Percentiles rank a stretch among this genome's conserved stretches.
phyloP scores from a whole-genome alignment of 768 basidiomycete genomes.

The Naganishia friedmannii region DNA sequence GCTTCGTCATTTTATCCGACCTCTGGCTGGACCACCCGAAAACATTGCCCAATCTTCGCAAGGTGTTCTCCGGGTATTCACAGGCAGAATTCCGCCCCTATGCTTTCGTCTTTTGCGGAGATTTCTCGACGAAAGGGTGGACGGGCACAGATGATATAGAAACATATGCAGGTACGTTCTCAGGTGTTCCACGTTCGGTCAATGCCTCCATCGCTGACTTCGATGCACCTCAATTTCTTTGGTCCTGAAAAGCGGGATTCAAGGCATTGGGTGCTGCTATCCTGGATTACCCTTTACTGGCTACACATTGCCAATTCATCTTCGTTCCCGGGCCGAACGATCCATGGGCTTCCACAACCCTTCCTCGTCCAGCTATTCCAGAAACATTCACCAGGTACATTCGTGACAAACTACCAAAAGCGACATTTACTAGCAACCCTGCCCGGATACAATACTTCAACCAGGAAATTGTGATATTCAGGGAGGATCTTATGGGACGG shows the following conservation, averaged over 20 bases:
- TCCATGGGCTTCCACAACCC: slow-evolving; percentile 68
- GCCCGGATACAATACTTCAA: slow-evolving; percentile 92
- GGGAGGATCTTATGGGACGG: slow-evolving; percentile 87
- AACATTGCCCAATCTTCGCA: slow-evolving; percentile 72
- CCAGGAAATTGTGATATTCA: slow-evolving; percentile 89
- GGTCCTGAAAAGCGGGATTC: slow-evolving; percentile 57
- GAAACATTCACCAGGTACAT: slow-evolving; percentile 70
- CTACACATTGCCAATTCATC: slow-evolving; percentile 78
- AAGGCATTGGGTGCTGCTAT: slow-evolving; percentile 82
- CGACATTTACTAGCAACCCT: slow-evolving; percentile 82
- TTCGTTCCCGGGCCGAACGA: slow-evolving; percentile 93
- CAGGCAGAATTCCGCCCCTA: slow-evolving; percentile 89
- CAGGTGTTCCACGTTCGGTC: not conserved
- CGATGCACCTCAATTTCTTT: not conserved
- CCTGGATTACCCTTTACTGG: slow-evolving; percentile 71
- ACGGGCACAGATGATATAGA: slow-evolving; percentile 69
- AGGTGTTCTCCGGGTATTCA: slow-evolving; percentile 68
- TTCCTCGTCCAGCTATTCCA: slow-evolving; percentile 79
- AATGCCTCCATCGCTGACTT: not conserved
- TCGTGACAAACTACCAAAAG: slow-evolving; percentile 69
- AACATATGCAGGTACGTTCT: slow-evolving; percentile 71
- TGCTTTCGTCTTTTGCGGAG: slow-evolving; percentile 87
- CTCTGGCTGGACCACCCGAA: slow-evolving; percentile 89
- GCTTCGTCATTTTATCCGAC: slow-evolving; percentile 92
- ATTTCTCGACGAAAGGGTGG: slow-evolving; percentile 85